These are phyloP conservation scores for Trichaptum fuscoviolaceum DNA, from an alignment of 768 basidiomycete species.

Conservation along the genomic window DNA sequence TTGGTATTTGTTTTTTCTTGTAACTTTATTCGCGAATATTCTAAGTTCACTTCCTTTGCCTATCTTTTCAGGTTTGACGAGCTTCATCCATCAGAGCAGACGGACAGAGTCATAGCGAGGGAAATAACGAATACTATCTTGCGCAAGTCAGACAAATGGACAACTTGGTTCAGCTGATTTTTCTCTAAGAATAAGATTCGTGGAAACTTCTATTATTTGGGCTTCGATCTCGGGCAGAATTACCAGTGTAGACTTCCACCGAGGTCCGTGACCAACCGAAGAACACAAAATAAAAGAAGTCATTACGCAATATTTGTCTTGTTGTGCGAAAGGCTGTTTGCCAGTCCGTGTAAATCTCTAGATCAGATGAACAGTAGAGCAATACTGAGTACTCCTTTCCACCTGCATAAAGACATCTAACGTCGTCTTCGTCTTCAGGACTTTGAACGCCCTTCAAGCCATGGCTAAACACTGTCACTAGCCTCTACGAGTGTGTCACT, in stretches of 20 bases:
- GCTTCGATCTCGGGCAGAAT: too few species aligned
- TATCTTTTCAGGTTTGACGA: slow-evolving; percentile 39
- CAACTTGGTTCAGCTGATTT: slow-evolving; percentile 43
- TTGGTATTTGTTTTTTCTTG: slow-evolving; percentile 35
- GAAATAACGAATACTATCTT: slow-evolving; percentile 44
- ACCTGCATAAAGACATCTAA: too few species aligned
- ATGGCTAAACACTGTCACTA: background rate
- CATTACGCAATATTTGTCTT: background rate
- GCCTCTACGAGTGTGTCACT: background rate
- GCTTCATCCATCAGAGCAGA: slow-evolving; percentile 56
- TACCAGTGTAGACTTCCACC: too few species aligned
- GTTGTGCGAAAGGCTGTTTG: background rate
- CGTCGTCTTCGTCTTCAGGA: too few species aligned
- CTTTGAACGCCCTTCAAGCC: too few species aligned
- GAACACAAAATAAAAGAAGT: background rate
- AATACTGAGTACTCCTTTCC: too few species aligned
- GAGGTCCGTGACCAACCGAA: background rate
- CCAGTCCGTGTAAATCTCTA: too few species aligned
- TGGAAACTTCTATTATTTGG: background rate
- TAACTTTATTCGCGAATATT: slow-evolving; percentile 1
- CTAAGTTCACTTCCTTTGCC: background rate
- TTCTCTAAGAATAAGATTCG: background rate
- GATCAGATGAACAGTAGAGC: too few species aligned
- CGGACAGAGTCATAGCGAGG: slow-evolving; percentile 46
- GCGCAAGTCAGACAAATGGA: slow-evolving; percentile 40